Percentiles rank a stretch among this genome's conserved stretches.
Conservation (phyloP, 352 stramenopile genomes). For the Phytophthora sp. region DNA sequence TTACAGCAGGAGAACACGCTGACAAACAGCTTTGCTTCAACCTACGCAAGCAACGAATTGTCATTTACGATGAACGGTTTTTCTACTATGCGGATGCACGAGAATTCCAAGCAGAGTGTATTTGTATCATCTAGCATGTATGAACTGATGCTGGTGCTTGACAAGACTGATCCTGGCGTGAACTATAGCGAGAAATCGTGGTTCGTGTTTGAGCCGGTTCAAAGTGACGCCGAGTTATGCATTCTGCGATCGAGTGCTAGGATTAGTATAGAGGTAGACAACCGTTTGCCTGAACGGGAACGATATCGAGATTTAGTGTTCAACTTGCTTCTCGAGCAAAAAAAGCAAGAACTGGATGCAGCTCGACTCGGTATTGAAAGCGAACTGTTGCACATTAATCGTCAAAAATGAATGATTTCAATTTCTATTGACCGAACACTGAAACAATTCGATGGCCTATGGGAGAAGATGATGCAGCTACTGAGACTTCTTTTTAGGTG, state of each 20-base stretch:
- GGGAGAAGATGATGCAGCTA: too few relatives aligned
- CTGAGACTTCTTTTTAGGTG: slow-evolving; percentile 35
- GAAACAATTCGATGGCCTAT: not conserved
- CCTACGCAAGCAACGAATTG: not conserved
- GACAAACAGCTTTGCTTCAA: not conserved
- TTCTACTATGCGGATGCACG: not conserved
- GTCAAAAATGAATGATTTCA: slow-evolving; percentile 1
- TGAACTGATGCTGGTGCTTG: not conserved
- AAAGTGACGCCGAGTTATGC: not conserved
- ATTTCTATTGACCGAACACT: slow-evolving; percentile 12
- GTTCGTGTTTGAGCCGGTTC: not conserved
- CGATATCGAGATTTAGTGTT: slow-evolving; percentile 3
- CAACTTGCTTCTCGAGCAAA: slow-evolving; percentile 1
- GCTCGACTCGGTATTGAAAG: slow-evolving; percentile 7
- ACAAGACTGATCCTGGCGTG: not conserved
- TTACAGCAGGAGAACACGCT: not conserved
- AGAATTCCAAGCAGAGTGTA: not conserved
- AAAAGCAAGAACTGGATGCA: not conserved
- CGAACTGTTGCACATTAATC: not conserved
- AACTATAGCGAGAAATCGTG: not conserved
- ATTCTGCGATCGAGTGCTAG: not conserved
- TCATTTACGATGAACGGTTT: not conserved
- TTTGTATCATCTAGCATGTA: slow-evolving; percentile 4
- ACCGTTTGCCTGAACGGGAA: not conserved
- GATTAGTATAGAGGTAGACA: not conserved